These are phyloP conservation scores for Claviceps humidiphila DNA, from an alignment of 2,329 filamentous ascomycete species.

Conservation along the genomic window DNA sequence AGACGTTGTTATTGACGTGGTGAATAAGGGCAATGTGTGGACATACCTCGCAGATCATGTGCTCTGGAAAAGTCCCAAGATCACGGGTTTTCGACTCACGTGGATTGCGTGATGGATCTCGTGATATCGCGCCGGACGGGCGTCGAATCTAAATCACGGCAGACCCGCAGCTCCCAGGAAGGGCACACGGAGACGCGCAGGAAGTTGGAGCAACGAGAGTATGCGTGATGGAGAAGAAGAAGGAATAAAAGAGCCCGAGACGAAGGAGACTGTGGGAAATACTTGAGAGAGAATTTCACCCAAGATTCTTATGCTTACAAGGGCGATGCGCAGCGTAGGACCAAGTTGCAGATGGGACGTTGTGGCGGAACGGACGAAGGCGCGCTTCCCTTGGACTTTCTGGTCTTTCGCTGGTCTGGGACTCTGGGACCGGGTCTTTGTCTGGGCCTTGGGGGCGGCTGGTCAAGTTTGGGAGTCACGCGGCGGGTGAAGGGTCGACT, in stretches of 20 bases:
- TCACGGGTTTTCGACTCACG: constrained; percentile 33
- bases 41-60: constrained; percentile 35
- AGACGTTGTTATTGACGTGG: constrained; percentile 9
- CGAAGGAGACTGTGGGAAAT: background rate
- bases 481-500: constrained; percentile 5
- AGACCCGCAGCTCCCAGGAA: constrained; percentile 8
- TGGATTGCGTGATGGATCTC: constrained; percentile 33
- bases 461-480: constrained; percentile 8
- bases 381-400: background rate
- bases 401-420: background rate
- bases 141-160: constrained; percentile 18
- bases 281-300: background rate
- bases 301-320: constrained; percentile 16
- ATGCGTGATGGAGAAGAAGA: constrained; percentile 6
- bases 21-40: constrained; percentile 11
- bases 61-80: constrained; percentile 22
- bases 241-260: constrained; percentile 1
- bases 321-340: constrained; percentile 6
- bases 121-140: constrained; percentile 29
- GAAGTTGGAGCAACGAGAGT: background rate
- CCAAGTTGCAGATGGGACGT: constrained; percentile 2
- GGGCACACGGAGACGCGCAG: constrained; percentile 1
- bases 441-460: constrained; percentile 1
- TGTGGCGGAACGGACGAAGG: constrained; percentile 2
- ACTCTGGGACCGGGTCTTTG: background rate